A percentile compares a stretch with the other conserved stretches of the same genome.
Conservation (phyloP, 148 eudicot species). For the Mesembryanthemum crystallinum region DNA sequence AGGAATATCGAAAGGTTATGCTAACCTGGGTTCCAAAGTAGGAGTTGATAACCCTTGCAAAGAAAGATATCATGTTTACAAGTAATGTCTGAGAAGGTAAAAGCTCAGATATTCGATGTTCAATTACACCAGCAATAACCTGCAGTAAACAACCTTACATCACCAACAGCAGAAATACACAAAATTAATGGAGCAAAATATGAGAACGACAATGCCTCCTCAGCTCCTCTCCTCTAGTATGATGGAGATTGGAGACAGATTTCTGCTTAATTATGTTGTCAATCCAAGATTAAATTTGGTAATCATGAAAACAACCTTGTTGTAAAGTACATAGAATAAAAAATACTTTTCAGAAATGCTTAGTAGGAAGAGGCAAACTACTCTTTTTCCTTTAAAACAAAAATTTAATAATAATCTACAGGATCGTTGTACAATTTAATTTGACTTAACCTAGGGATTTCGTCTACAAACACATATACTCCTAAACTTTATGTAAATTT, state of each 20-base stretch:
- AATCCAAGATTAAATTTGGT: background rate
- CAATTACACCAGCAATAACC: slow-evolving; percentile 93
- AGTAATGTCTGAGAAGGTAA: slow-evolving; percentile 66
- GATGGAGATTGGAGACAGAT: background rate
- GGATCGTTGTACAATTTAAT: no score
- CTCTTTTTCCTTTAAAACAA: no score
- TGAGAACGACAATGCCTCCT: background rate
- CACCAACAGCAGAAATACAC: slow-evolving; percentile 10
- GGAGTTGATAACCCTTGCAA: slow-evolving; percentile 71
- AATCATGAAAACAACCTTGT: no score
- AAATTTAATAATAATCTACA: no score
- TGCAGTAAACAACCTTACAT: slow-evolving; percentile 31
- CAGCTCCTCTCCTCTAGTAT: background rate
- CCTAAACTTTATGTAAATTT: no score
- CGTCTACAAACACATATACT: no score
- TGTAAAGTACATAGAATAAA: no score
- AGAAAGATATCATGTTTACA: slow-evolving; percentile 76
- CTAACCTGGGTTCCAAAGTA: slow-evolving; percentile 98
- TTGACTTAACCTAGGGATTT: no score
- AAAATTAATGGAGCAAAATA: no score
- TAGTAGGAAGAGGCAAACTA: no score
- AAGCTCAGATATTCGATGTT: slow-evolving; percentile 85
- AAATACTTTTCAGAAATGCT: no score
- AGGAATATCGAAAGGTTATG: background rate
- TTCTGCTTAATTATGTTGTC: background rate